Percentiles rank a stretch among this genome's conserved stretches.
Evolutionary conservation across 768 basidiomycete genomes (phyloP).

Genomic region (Suillus lakei): DNA sequence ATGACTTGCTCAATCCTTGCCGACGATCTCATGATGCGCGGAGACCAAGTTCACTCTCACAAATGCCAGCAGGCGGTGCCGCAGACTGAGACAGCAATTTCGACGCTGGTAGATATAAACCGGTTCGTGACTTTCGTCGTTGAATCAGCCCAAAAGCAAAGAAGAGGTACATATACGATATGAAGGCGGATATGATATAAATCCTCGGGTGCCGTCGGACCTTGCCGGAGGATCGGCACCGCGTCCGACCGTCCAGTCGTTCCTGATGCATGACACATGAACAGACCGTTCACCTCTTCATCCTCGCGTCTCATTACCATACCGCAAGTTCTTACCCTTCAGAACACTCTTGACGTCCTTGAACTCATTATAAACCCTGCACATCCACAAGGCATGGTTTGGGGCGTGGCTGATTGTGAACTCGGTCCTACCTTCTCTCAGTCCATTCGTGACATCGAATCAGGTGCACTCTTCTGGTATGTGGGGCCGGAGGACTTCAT

Average conservation of each 20-base stretch:
- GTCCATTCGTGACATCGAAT: conserved; percentile 77
- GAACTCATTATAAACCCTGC: conserved; percentile 95
- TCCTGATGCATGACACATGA: too few relatives aligned
- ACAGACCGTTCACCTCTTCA: conserved; percentile 77
- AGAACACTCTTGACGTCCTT: conserved; percentile 95
- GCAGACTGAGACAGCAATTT: background rate
- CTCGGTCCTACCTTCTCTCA: conserved; percentile 83
- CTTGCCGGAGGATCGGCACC: too few relatives aligned
- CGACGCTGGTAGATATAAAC: background rate
- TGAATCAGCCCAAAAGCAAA: background rate
- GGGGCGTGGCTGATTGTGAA: conserved; percentile 83
- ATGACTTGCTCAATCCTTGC: background rate
- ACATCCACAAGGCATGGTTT: conserved; percentile 82
- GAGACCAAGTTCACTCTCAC: too few relatives aligned
- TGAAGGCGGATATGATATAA: too few relatives aligned
- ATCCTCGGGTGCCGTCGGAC: too few relatives aligned
- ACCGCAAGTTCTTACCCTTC: conserved; percentile 87
- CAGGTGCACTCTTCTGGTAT: conserved; percentile 86
- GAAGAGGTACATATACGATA: background rate
- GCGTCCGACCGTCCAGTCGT: too few relatives aligned
- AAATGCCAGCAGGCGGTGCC: background rate
- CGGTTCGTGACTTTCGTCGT: too few relatives aligned
- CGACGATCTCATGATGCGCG: too few relatives aligned
- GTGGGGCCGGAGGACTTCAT: conserved; percentile 88
- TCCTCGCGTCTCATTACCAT: conserved; percentile 91